These are phyloP conservation scores for Aspergillus tubingensis DNA, from an alignment of 2,329 filamentous ascomycete species.

Conservation along the genomic window DNA sequence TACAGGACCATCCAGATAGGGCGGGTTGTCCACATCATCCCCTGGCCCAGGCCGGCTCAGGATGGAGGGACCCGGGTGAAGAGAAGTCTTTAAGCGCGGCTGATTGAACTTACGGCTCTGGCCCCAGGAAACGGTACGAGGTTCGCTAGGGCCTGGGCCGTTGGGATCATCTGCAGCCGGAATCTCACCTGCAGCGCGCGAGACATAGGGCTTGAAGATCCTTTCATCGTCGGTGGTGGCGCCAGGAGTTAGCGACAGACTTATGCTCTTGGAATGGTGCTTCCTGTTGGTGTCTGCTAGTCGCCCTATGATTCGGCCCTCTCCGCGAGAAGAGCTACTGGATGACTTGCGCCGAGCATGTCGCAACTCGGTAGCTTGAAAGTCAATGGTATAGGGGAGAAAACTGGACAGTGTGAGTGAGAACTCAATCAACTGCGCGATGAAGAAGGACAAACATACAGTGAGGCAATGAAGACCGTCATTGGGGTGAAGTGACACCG, in stretches of 20 bases:
- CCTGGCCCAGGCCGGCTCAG: constrained; percentile 52
- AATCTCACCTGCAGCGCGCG: constrained; percentile 30
- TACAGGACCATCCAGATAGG: constrained; percentile 21
- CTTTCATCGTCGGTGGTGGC: constrained; percentile 43
- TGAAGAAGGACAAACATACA: constrained; percentile 26
- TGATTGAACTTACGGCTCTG: constrained; percentile 67
- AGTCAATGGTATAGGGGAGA: constrained; percentile 42
- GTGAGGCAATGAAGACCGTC: constrained; percentile 39
- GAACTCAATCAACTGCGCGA: neutral
- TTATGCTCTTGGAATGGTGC: constrained; percentile 23
- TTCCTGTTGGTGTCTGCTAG: constrained; percentile 23
- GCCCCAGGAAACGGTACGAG: constrained; percentile 76
- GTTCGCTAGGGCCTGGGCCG: constrained; percentile 58
- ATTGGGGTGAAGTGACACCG: constrained; percentile 20
- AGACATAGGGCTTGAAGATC: constrained; percentile 40
- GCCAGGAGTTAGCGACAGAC: constrained; percentile 36
- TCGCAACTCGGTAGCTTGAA: constrained; percentile 28
- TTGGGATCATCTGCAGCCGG: constrained; percentile 32
- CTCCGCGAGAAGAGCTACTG: constrained; percentile 24
- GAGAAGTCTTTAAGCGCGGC: constrained; percentile 72
- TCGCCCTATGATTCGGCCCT: constrained; percentile 28
- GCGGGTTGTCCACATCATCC: constrained; percentile 24
- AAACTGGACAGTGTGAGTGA: constrained; percentile 25
- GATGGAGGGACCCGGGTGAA: constrained; percentile 71
- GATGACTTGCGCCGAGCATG: constrained; percentile 26